Evolutionary conservation across 257 asterid genomes (phyloP).

Genomic region (Jasminum sambac): DNA sequence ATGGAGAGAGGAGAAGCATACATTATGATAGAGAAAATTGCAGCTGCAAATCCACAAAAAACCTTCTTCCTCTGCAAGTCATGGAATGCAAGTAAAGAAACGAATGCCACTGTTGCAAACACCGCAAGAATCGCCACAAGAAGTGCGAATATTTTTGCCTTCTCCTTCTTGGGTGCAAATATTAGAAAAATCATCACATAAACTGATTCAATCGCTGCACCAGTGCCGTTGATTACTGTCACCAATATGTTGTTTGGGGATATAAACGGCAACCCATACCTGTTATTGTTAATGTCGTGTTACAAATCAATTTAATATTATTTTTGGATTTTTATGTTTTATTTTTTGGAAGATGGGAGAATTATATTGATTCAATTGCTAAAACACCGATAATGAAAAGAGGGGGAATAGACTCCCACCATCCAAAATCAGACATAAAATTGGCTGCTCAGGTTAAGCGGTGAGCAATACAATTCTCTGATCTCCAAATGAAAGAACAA

Average conservation of each 20-base stretch:
- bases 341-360: no score
- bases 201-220: constrained; percentile 54
- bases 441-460: no score
- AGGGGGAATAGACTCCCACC: no score
- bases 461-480: no score
- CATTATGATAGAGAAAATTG: constrained; percentile 68
- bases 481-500: no score
- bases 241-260: constrained; percentile 64
- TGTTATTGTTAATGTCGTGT: constrained; percentile 18
- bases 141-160: constrained; percentile 53
- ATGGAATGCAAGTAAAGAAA: constrained; percentile 55
- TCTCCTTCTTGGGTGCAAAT: constrained; percentile 67
- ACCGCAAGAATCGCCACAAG: constrained; percentile 39
- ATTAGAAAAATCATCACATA: constrained; percentile 58
- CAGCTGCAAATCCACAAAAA: constrained; percentile 63
- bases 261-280: constrained; percentile 81
- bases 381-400: no score
- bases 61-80: constrained; percentile 37
- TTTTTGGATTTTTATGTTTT: no score
- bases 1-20: constrained; percentile 80
- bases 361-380: no score
- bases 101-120: constrained; percentile 53
- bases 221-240: constrained; percentile 57
- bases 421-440: no score
- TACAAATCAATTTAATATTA: no score